These are phyloP conservation scores for Pichia gijzeniarum DNA, from an alignment of 805 yeast species.

Conservation along the genomic window DNA sequence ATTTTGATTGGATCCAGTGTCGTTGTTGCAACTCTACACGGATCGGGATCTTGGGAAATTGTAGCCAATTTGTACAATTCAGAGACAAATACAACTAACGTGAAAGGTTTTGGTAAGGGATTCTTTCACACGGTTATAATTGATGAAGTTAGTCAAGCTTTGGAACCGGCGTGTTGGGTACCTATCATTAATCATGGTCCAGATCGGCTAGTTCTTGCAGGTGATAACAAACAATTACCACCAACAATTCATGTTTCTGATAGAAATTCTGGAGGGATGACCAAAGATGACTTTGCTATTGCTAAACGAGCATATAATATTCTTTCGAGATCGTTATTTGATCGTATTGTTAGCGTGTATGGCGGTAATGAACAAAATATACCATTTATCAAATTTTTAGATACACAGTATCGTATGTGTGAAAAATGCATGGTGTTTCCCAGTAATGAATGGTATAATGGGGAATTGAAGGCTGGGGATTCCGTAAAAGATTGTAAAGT, in stretches of 20 bases:
- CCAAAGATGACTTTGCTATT: conserved; percentile 25
- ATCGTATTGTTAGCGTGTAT: conserved; percentile 52
- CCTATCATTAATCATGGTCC: conserved; percentile 68
- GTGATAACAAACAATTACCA: conserved; percentile 88
- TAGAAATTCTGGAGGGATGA: conserved; percentile 11
- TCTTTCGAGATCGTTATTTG: conserved; percentile 71
- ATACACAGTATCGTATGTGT: conserved; percentile 87
- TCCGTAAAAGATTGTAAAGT: conserved; percentile 49
- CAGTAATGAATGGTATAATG: conserved; percentile 57
- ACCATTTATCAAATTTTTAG: conserved; percentile 47
- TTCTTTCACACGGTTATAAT: conserved; percentile 77
- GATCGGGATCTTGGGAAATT: conserved; percentile 70
- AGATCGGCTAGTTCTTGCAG: conserved; percentile 70
- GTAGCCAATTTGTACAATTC: conserved; percentile 36
- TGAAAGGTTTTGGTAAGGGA: conserved; percentile 8
- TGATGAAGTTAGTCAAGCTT: conserved; percentile 91
- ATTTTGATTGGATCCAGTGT: conserved; percentile 58
- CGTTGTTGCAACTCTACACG: conserved; percentile 80
- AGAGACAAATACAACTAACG: conserved; percentile 16
- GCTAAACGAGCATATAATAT: conserved; percentile 34
- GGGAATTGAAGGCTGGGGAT: conserved; percentile 54
- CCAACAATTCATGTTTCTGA: conserved; percentile 63
- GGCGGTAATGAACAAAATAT: conserved; percentile 33
- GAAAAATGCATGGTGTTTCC: conserved; percentile 71
- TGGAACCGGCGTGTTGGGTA: conserved; percentile 96